phyloP scores from a whole-genome alignment of 2,329 filamentous ascomycete genomes.

The Phaeophleospora eucalypticola region DNA sequence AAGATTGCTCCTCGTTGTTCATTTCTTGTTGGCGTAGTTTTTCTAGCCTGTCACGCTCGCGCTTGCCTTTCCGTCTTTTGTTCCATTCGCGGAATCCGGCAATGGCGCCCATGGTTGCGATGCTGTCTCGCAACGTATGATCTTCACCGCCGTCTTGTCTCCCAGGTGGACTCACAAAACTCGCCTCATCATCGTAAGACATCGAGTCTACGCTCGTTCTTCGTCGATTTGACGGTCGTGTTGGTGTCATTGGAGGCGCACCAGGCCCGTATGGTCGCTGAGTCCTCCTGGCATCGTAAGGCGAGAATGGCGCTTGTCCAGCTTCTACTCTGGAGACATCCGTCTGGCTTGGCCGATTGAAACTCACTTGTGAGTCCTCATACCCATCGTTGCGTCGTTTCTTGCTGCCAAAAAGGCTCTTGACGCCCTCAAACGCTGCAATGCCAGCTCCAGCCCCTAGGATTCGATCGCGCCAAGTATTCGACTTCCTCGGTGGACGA shows the following conservation, averaged over 20 bases:
- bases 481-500: constrained; percentile 17
- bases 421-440: constrained; percentile 35
- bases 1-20: constrained; percentile 37
- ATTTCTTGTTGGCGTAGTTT: constrained; percentile 47
- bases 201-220: constrained; percentile 37
- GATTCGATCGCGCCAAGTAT: constrained; percentile 44
- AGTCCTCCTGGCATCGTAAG: constrained; percentile 25
- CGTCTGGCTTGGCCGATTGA: constrained; percentile 42
- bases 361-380: constrained; percentile 48
- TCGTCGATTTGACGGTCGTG: constrained; percentile 31
- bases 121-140: constrained; percentile 44
- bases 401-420: constrained; percentile 56
- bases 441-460: constrained; percentile 44
- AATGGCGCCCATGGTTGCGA: constrained; percentile 39
- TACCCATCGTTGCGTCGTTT: constrained; percentile 49
- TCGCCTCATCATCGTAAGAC: constrained; percentile 36
- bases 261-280: constrained; percentile 3
- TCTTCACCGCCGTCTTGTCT: constrained; percentile 14
- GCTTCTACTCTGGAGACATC: constrained; percentile 50
- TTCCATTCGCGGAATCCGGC: constrained; percentile 39
- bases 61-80: constrained; percentile 53
- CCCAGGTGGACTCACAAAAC: constrained; percentile 19
- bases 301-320: constrained; percentile 49
- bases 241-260: constrained; percentile 31
- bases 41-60: constrained; percentile 58